Conservation (phyloP, 1,284 basidiomycete species). For the Leccinum fuscescens region DNA sequence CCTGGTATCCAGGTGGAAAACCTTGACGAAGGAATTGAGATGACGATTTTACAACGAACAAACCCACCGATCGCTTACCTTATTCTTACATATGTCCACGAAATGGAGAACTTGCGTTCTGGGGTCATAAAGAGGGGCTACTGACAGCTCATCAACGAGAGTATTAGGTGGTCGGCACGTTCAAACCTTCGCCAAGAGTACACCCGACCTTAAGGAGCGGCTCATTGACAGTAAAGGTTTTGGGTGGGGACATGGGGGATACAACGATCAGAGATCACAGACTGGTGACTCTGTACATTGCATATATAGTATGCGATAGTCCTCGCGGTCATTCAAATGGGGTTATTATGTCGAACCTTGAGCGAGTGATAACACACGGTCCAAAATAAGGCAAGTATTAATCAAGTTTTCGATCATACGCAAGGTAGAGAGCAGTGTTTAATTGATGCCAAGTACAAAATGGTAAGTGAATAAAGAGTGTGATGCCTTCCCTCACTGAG, state of each 20-base stretch:
- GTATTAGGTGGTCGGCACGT: conserved; percentile 2
- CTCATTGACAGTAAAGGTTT: conserved; percentile 32
- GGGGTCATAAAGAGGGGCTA: conserved; percentile 63
- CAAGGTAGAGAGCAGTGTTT: conserved; percentile 7
- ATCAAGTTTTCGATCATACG: conserved; percentile 1
- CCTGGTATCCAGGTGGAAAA: conserved; percentile 24
- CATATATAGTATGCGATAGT: conserved; percentile 10
- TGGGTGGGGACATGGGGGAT: conserved; percentile 13
- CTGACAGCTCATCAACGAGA: conserved; percentile 11
- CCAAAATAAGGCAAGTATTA: background rate
- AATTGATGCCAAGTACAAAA: conserved; percentile 26
- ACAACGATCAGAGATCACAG: background rate
- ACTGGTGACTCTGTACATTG: background rate
- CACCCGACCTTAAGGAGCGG: conserved; percentile 59
- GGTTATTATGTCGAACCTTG: conserved; percentile 7
- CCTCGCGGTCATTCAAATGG: conserved; percentile 8
- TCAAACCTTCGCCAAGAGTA: conserved; percentile 61
- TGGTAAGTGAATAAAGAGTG: conserved; percentile 3
- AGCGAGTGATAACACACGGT: conserved; percentile 5
- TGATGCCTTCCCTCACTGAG: conserved; percentile 25
- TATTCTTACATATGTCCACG: conserved; percentile 61
- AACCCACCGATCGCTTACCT: conserved; percentile 38
- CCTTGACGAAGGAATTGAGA: conserved; percentile 11
- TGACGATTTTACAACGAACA: conserved; percentile 32
- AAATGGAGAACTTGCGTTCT: conserved; percentile 56